Evolutionary conservation across 129 eudicot genomes (phyloP), one percentile per base, ranked within the genome.

Genomic region (Tagetes erecta): DNA sequence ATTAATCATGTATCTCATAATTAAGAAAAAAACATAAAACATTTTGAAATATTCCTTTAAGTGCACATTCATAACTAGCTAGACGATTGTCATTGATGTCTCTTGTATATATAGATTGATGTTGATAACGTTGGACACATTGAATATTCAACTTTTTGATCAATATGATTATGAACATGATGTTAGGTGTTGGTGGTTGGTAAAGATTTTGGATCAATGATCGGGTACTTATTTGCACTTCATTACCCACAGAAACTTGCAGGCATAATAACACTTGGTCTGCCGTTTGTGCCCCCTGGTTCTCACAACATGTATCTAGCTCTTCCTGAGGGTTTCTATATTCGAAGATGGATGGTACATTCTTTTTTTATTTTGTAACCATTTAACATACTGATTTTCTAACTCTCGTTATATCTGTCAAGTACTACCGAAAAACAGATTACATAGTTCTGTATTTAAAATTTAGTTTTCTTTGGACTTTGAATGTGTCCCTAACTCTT

Each of bases 311-410:
- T 6, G 27, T 39, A 9, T 42, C 52, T 36, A 72, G 44, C 41
- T 6, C 60, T 77, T 8, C 87, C 87, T n/a, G 83, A 86, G 80
- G 90, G 87, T 57, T 86, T 83, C 67, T 86, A 83, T 74, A 67
- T 83, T 3, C 39, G 57, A 12, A 41, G 90, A 60, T 86, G 90
- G 87, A 72, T 47, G 85, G 90, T 86, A 69, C 34, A 14, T 20
- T 20, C 27, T 20, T 50, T 10, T 12, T 5, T 7, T 4, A 4
- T 10, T 5, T 11, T 1, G 8, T 50, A 11, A 13, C 11, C 2
- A 10, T 1, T 44, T 44, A 44, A 8, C 49, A 8, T 10, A 44
- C 49, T 44, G 2, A 6, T 10, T 7, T 44, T 44, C 46, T 7
- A 7, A 52, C 11, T 52, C 11, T 0, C 3, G 14, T 13, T 13